Percentiles rank a stretch among this genome's conserved stretches.
phyloP scores from a whole-genome alignment of 2,329 filamentous ascomycete genomes.

The Ilyonectria sp. region DNA sequence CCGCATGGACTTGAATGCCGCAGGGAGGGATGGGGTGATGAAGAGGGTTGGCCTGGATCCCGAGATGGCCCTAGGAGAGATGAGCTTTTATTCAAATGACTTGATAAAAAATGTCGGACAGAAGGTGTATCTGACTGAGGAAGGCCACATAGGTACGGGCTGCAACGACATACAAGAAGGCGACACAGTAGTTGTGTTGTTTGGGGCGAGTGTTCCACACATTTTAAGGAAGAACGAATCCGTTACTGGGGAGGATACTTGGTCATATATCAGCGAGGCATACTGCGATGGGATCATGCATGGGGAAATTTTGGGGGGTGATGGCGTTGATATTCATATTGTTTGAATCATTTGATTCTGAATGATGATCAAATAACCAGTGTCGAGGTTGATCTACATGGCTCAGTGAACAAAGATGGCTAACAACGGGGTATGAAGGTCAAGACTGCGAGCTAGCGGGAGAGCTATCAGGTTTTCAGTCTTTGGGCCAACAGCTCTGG shows the following conservation, averaged over 20 bases:
- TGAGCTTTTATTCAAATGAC: slow-evolving; percentile 33
- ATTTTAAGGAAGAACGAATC: slow-evolving; percentile 39
- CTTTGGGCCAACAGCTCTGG: too few relatives aligned
- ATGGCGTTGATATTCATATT: slow-evolving; percentile 18
- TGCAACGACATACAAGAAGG: slow-evolving; percentile 41
- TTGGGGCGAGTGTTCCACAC: slow-evolving; percentile 49
- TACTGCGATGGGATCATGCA: slow-evolving; percentile 55
- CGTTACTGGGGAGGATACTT: slow-evolving; percentile 18
- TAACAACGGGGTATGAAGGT: too few relatives aligned
- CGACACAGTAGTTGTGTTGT: slow-evolving; percentile 49
- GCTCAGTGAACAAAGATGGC: too few relatives aligned
- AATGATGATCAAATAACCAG: too few relatives aligned
- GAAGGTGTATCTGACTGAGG: slow-evolving; percentile 48
- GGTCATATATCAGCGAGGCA: slow-evolving; percentile 50
- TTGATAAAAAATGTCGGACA: slow-evolving; percentile 39
- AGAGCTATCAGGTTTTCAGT: too few relatives aligned
- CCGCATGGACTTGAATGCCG: background rate
- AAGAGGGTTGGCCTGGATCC: slow-evolving; percentile 35
- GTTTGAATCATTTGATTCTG: slow-evolving; percentile 23
- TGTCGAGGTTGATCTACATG: too few relatives aligned
- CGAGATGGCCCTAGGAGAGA: slow-evolving; percentile 2
- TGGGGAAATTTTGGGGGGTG: slow-evolving; percentile 46
- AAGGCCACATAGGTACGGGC: slow-evolving; percentile 50
- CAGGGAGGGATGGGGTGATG: slow-evolving; percentile 5
- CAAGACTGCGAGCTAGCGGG: too few relatives aligned